These are phyloP conservation scores for Talaromyces sp. DNA, from an alignment of 2,329 filamentous ascomycete genomes.

Conservation along the genomic window DNA sequence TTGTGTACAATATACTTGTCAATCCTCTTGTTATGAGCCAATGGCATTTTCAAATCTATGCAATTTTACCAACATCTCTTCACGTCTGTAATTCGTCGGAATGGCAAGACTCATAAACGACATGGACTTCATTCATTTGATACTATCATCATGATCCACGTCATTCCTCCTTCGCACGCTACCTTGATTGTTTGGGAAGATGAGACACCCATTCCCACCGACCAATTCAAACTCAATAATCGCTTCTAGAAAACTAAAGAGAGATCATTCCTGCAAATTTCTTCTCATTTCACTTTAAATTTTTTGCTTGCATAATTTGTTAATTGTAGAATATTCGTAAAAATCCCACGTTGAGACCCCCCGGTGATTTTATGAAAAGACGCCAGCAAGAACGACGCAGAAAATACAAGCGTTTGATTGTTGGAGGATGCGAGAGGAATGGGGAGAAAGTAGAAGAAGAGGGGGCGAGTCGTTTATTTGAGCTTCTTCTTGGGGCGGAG, in stretches of 20 bases:
- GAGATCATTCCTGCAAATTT: background rate
- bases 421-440: background rate
- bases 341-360: background rate
- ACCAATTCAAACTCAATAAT: background rate
- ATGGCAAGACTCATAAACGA: background rate
- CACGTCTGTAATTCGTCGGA: too few species aligned
- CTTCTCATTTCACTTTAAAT: conserved; percentile 1
- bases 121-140: conserved; percentile 13
- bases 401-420: conserved; percentile 14
- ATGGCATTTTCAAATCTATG: background rate
- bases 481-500: conserved; percentile 99
- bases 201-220: background rate
- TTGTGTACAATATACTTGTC: conserved; percentile 5
- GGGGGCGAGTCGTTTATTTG: conserved; percentile 59
- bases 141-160: conserved; percentile 13
- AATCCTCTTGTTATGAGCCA: background rate
- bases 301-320: conserved; percentile 11
- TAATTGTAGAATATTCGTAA: conserved; percentile 7
- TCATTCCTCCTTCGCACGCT: background rate
- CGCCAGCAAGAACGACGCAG: conserved; percentile 15
- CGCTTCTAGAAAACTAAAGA: background rate
- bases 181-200: background rate
- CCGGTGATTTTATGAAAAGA: conserved; percentile 11
- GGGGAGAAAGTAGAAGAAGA: background rate
- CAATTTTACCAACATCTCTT: background rate